Evolutionary conservation across 768 basidiomycete species (phyloP).

Genomic region (Strobilomyces dryophilus): DNA sequence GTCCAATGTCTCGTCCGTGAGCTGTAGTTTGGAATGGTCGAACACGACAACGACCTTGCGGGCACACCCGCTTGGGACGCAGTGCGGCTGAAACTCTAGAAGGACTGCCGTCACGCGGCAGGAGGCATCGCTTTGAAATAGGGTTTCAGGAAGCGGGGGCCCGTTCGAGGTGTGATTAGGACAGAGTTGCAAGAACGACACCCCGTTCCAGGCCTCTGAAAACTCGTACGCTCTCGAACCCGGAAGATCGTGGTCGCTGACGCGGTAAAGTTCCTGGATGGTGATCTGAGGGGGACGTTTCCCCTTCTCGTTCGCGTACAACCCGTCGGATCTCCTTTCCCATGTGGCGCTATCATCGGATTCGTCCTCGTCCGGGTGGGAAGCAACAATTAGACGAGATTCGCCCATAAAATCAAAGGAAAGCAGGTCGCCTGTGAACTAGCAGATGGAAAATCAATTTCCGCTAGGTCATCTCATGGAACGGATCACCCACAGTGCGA

Average conservation of each 20-base stretch:
- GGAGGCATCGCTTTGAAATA: conserved; percentile 57
- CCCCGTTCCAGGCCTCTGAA: conserved; percentile 46
- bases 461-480: neutral
- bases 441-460: neutral
- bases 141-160: conserved; percentile 36
- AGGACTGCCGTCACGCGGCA: conserved; percentile 42
- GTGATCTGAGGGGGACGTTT: conserved; percentile 30
- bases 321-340: conserved; percentile 29
- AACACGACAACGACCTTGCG: conserved; percentile 49
- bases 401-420: conserved; percentile 30
- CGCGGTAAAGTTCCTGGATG: conserved; percentile 20
- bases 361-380: conserved; percentile 32
- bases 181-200: conserved; percentile 43
- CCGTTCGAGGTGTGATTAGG: conserved; percentile 44
- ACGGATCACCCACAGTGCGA: conserved; percentile 21
- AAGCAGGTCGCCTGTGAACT: conserved; percentile 28
- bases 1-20: conserved; percentile 41
- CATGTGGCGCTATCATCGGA: conserved; percentile 28
- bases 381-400: conserved; percentile 21
- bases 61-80: conserved; percentile 31
- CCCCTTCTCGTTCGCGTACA: conserved; percentile 28
- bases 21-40: conserved; percentile 48
- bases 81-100: conserved; percentile 41
- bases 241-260: conserved; percentile 7
- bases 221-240: conserved; percentile 43